Percentiles rank a stretch among this genome's conserved stretches.
Conservation (phyloP, 176 grass and related monocot species). For the Triticum aestivum region IWGSC_CS_RefSeq_v2.1 NC_057804.1:48132127-48132626, state of each 20-base stretch:
- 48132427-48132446: too few species aligned
- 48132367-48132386: neutral
- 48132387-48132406: neutral
- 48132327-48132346: neutral
- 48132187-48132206: neutral
- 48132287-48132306: neutral
- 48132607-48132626: too few species aligned
- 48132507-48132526: too few species aligned
- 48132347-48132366: neutral
- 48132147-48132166: conserved; percentile 74
- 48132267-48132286: neutral
- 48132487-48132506: too few species aligned
- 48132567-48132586: too few species aligned
- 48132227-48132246: conserved; percentile 3
- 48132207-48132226: conserved; percentile 10
- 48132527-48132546: too few species aligned
- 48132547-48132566: too few species aligned
- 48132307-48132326: neutral
- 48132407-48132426: neutral
- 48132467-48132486: too few species aligned
- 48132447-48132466: too few species aligned
- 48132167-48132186: conserved; percentile 34
- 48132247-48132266: neutral
- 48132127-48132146: conserved; percentile 47
- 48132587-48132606: too few species aligned